phyloP scores from a whole-genome alignment of 2,329 filamentous ascomycete genomes.

The Verticillium dahliae region DNA sequence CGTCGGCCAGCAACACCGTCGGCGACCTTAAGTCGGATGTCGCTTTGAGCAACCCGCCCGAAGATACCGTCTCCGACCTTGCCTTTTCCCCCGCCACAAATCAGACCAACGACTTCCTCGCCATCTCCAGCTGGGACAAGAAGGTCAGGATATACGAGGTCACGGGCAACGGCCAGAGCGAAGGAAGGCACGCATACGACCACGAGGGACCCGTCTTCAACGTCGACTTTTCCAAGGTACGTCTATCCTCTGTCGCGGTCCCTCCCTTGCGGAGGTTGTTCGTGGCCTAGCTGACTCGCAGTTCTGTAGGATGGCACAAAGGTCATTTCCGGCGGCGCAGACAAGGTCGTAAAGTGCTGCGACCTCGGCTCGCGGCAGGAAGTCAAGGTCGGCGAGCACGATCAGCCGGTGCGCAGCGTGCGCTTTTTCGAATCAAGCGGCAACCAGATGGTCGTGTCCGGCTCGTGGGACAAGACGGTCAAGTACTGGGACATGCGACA shows the following conservation, averaged over 20 bases:
- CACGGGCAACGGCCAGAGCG: constrained; percentile 65
- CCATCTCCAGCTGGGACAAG: constrained; percentile 94
- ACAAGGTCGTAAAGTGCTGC: constrained; percentile 84
- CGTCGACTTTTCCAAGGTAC: constrained; percentile 82
- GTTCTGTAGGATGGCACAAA: constrained; percentile 74
- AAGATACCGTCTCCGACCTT: constrained; percentile 85
- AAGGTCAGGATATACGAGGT: constrained; percentile 97
- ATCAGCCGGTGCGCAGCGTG: constrained; percentile 72
- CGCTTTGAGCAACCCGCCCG: constrained; percentile 67
- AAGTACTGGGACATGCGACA: constrained; percentile 82
- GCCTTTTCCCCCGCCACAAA: constrained; percentile 64
- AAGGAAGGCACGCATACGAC: constrained; percentile 80
- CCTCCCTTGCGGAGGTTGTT: background rate
- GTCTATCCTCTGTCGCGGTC: constrained; percentile 16
- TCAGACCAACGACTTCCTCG: constrained; percentile 66
- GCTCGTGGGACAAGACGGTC: constrained; percentile 85
- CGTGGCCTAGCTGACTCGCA: constrained; percentile 6
- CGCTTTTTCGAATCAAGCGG: constrained; percentile 69
- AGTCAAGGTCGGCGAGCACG: constrained; percentile 75
- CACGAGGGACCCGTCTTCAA: constrained; percentile 80
- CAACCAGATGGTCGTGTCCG: constrained; percentile 80
- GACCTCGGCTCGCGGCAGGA: constrained; percentile 66
- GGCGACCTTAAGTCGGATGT: constrained; percentile 91
- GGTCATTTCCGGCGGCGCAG: constrained; percentile 78
- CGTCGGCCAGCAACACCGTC: constrained; percentile 61